Evolutionary conservation across 1,139 yeast genomes (phyloP), one percentile per base, ranked within the genome.

Genomic region (Candida glucosophila): DNA sequence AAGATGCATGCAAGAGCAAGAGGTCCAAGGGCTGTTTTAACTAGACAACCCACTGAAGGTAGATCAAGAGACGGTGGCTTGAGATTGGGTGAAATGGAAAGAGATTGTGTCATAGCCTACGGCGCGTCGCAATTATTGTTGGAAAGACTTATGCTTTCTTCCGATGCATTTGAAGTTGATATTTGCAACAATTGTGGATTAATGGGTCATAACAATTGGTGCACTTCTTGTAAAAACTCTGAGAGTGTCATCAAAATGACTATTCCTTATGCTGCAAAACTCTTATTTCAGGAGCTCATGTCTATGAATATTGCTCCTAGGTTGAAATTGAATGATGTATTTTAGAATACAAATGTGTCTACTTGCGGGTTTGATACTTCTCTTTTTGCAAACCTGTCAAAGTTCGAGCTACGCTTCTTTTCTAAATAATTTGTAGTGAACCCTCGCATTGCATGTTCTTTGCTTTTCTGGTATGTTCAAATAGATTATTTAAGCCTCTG

Each of bases 1-100:
- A 90, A 92, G 58, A 90, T 90, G 97, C 99, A 90, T 48, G 98
- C 98, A 1, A 81, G 99, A 67, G 96, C 98, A 3, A 75, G 98
- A 52, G 99, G 99, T 33, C 99, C 99, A 29, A 75, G 97, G 41
- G 98, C 98, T 1, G 98, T 92, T 12, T 67, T 90, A 36, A 90
- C 99, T 3, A 77, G 99, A 56, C 99, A 90, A 57, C 99, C 99
- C 8, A 90, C 97, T 0, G 99, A 90, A 58, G 99, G 99, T 70
- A 74, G 99, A 57, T 85, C 96, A 2, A 75, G 98, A 55, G 99
- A 90, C 58, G 99, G 99, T 71, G 99, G 99, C 47, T 70, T 90
- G 47, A 80, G 99, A 63, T 70, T 90, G 55, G 99, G 99, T 43
- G 99, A 90, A 60, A 90, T 90, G 99, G 99, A 90, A 58, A 80